Evolutionary conservation across 1,139 yeast species (phyloP).

Genomic region (Suhomyces ambrosiae): DNA sequence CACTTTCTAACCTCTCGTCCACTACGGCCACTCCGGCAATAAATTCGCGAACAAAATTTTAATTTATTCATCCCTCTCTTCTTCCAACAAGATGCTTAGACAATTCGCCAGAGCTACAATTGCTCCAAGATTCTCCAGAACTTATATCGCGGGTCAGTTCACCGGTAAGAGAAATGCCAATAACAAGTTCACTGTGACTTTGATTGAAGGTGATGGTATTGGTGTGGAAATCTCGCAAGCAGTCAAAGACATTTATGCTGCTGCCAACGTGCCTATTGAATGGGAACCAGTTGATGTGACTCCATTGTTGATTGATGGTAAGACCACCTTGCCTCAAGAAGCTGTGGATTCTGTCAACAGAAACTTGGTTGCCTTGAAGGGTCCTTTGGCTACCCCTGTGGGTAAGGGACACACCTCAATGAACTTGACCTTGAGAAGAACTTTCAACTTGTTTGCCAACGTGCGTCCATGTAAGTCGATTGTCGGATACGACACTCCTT

Average conservation of each 20-base stretch:
- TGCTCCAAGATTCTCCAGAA: slow-evolving; percentile 47
- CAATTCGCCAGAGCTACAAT: slow-evolving; percentile 38
- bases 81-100: slow-evolving; percentile 40
- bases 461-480: slow-evolving; percentile 96
- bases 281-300: slow-evolving; percentile 98
- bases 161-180: slow-evolving; percentile 49
- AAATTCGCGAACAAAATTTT: slow-evolving; percentile 12
- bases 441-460: slow-evolving; percentile 93
- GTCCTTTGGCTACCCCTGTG: slow-evolving; percentile 97
- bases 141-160: slow-evolving; percentile 52
- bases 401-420: slow-evolving; percentile 98
- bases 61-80: slow-evolving; percentile 13
- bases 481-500: slow-evolving; percentile 92
- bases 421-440: slow-evolving; percentile 96
- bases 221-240: slow-evolving; percentile 95
- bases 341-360: slow-evolving; percentile 92
- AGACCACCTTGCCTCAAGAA: slow-evolving; percentile 89
- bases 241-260: slow-evolving; percentile 85
- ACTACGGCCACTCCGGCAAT: slow-evolving; percentile 5
- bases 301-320: slow-evolving; percentile 88
- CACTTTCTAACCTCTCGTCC: slow-evolving; percentile 1
- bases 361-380: slow-evolving; percentile 93
- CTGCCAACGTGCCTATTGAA: slow-evolving; percentile 92
- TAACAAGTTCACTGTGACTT: slow-evolving; percentile 87
- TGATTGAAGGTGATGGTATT: slow-evolving; percentile 98